Base-by-base conservation (phyloP, 2,329 filamentous ascomycete genomes). In the Aspergillus brasiliensis region DNA sequence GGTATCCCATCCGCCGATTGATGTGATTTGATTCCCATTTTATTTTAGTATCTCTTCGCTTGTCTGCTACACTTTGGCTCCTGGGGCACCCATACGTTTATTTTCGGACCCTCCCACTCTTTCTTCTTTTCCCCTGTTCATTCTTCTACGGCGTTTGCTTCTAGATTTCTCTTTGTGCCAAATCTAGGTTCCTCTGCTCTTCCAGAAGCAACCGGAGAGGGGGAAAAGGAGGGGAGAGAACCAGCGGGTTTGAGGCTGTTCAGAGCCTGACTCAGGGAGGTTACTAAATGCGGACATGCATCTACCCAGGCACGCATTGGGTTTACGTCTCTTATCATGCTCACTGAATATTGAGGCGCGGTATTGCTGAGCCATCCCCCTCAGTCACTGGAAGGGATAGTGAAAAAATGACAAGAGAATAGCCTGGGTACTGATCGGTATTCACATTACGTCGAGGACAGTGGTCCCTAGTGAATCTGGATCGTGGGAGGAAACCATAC, bases 81-180 rank as follows among this genome's bases (percentile, higher is more conserved):
- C 37, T 57, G 23, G 17, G 13, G 51, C 23, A 27, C n/a, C 31
- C 17, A 34, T 47, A 57, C 52, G 57, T 28, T 38, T 51, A 40
- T 55, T 57, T 61, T 53, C 38, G 25, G 49, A 53, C 58, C 56
- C 52, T 40, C 46, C 55, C 51, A 47, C 57, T 42, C 21, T 54
- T 10, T 58, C 52, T 44, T 19, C 46, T 40, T 63, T 34, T 49
- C 49, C 34, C 25, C 57, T 54, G 23, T 49, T 34, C 15, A 59
- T 63, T 64, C 58, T 57, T 42, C 19, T 55, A 51, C 57, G 31
- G 31, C 58, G 28, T 8, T 28, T 17, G 37, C 23, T 42, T 44
- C 51, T 54, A 44, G 23, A 15, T 25, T 44, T 46, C 38, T 54
- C 51, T 54, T 54, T 54, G 51, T 54, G 38, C 38, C 37, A 54